Evolutionary conservation across 495 filamentous ascomycete genomes (phyloP), one percentile per base, ranked within the genome.

Genomic region (Penicillium manginii): DNA sequence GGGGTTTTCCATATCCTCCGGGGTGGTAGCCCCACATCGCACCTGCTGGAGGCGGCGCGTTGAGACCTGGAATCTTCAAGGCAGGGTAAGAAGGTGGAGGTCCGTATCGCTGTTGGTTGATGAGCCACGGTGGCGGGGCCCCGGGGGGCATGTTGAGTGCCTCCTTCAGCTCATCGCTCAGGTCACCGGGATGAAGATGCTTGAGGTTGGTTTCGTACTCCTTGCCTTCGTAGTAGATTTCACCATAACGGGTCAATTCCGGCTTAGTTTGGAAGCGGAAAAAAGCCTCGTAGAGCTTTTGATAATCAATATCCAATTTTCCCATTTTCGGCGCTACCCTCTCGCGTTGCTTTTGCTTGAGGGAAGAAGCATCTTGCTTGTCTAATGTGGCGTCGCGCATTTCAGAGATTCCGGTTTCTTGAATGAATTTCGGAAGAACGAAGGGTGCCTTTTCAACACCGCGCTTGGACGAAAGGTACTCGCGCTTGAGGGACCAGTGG

Each of bases 161-260:
- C 62, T 98, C 94, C 65, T 91, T 92, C 45, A 98, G 78, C 62
- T 92, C 89, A 33, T 97, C 89, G 63, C 89, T 94, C 46, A 97
- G 71, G 64, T 98, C 93, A 35, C 94, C 94, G 4, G 96, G 91
- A 52, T 91, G 86, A 48, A 97, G 81, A 75, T 97, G 90, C 62
- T 86, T 86, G 47, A 96, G 81, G 76, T 98, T 96, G 6, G 93
- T 96, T 74, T 98, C 94, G 70, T 91, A 96, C 73, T 98, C 94
- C 70, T 98, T 98, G 63, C 94, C 94, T 67, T 98, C 94, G 68
- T 97, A 97, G 73, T 98, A 98, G 17, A 98, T 92, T 72, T 98
- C 94, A 26, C 94, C 94, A 66, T 96, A 98, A 18, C 92, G 85
- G 42, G 94, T 98, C 50, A 98, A 75, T 60, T 92, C 87, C 2